Evolutionary conservation across 768 basidiomycete species (phyloP), one percentile per base, ranked within the genome.

Genomic region (Mycena olivaceomarginata): DNA sequence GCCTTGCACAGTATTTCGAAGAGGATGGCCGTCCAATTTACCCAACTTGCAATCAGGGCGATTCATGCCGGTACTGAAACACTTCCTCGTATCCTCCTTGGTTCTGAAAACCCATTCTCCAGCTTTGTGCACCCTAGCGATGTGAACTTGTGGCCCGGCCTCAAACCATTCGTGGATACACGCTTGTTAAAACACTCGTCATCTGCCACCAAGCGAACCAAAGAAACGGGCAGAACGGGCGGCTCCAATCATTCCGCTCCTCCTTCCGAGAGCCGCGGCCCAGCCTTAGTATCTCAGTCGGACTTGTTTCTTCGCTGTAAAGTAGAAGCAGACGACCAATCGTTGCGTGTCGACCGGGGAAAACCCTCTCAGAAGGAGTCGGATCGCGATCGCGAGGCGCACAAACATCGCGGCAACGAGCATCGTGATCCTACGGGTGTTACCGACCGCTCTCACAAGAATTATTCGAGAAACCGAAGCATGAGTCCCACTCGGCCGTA

Each of bases 81-180:
- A 20, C 31, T 5, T 18, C 1, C 39, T 31, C 20, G 12, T 10
- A 11, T 48, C 31, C 39, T 46, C 16, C 51, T 18, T 51, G 15
- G 10, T 25, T 22, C 45, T 43, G 22, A 66, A 25, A 5, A 56
- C 60, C 39, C 43, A 11, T 57, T 56, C 12, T 59, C 46, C 53
- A 85, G 91, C 40, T 92, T 90, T 77, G 86, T 91, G 48, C 91
- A 92, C 76, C 91, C 91, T 41, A 84, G 80, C 62, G 91, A 92
- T 80, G 74, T 85, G 43, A 86, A 89, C 62, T 31, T 31, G 31
- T 91, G 91, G 87, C 81, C 83, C 7, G 81, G 82, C 69, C 59
- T 81, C 22, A 81, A 77, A 62, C 74, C 80, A 12, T 79, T 79
- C 25, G 51, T 79, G 2, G 75, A 79, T 18, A 76, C 72, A 45